phyloP scores from a whole-genome alignment of 495 filamentous ascomycete genomes.

The Xylaria acuta region DNA sequence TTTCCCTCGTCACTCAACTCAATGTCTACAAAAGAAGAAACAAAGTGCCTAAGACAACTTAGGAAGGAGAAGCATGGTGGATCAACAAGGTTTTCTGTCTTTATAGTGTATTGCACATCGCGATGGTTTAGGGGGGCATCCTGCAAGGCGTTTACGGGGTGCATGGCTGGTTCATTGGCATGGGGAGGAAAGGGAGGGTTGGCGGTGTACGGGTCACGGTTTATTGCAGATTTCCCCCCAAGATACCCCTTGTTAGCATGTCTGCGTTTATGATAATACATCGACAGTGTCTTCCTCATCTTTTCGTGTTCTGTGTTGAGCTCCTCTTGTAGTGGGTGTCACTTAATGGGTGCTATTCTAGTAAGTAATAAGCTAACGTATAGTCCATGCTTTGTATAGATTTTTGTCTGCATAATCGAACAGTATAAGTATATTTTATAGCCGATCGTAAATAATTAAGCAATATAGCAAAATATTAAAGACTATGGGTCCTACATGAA shows the following conservation, averaged over 20 bases:
- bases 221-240: constrained; percentile 19
- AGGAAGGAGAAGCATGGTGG: neutral
- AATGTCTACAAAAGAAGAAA: neutral
- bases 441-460: too few relatives aligned
- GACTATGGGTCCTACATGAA: too few relatives aligned
- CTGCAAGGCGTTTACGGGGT: constrained; percentile 17
- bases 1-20: neutral
- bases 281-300: neutral
- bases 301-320: neutral
- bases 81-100: neutral
- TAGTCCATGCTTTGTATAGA: too few relatives aligned
- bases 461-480: too few relatives aligned
- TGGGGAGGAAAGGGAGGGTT: neutral
- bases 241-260: constrained; percentile 24
- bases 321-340: neutral
- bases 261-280: neutral
- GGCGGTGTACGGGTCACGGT: neutral
- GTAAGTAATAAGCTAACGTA: too few relatives aligned
- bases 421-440: too few relatives aligned
- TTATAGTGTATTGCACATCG: neutral
- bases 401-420: too few relatives aligned
- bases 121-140: constrained; percentile 14
- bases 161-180: constrained; percentile 1
- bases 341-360: neutral
- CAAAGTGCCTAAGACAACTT: neutral